Evolutionary conservation across 2,329 filamentous ascomycete genomes (phyloP).

Genomic region (Botrytis deweyae): DNA sequence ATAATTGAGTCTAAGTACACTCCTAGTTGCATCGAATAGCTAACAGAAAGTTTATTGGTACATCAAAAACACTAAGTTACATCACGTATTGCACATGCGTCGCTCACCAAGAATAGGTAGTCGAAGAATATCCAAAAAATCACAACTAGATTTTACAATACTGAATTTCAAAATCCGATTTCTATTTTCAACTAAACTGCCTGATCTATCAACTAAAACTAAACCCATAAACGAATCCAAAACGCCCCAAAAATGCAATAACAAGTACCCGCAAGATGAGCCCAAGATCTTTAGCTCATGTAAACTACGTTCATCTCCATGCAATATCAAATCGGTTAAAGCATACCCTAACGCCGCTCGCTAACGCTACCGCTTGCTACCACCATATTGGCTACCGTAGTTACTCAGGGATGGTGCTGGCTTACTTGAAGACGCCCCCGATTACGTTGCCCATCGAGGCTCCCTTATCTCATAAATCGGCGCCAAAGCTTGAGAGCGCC

Average conservation of each 20-base stretch:
- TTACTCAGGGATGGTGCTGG: background rate
- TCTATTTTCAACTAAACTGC: background rate
- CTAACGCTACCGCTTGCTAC: background rate
- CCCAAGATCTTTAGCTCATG: background rate
- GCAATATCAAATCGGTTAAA: background rate
- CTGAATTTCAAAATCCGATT: background rate
- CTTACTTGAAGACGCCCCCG: background rate
- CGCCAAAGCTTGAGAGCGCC: too few species aligned
- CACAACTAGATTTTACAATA: too few species aligned
- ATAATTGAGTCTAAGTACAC: background rate
- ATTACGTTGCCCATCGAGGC: background rate
- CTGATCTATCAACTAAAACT: background rate
- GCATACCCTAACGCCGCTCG: background rate
- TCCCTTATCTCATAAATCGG: too few species aligned
- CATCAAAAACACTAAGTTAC: background rate
- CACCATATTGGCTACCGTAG: background rate
- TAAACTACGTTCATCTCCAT: background rate
- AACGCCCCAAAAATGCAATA: background rate
- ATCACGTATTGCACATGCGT: background rate
- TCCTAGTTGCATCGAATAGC: background rate
- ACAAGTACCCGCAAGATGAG: background rate
- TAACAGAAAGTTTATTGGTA: too few species aligned
- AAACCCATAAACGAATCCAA: background rate
- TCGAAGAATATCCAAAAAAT: background rate
- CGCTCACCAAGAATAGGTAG: too few species aligned